phyloP scores from a whole-genome alignment of 202 grass and related monocot species.

The Carex arenaria region DNA sequence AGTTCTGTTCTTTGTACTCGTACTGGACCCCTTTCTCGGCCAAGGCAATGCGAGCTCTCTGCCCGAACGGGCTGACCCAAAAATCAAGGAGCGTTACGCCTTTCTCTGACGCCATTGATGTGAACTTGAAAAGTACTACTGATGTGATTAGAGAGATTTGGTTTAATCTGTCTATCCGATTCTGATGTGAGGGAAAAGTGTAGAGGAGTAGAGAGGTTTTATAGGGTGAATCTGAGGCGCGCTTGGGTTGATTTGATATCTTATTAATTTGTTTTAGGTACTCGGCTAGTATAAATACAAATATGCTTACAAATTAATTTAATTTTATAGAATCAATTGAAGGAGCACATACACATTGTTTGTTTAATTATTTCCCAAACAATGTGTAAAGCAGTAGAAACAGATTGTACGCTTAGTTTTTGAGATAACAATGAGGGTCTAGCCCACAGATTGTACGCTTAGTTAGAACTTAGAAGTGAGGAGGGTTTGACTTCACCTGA shows the following conservation, averaged over 20 bases:
- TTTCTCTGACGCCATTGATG: neutral
- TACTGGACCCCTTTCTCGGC: constrained; percentile 38
- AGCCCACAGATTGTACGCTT: neutral
- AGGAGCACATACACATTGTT: neutral
- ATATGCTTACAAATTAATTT: neutral
- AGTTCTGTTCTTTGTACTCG: constrained; percentile 50
- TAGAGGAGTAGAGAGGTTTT: neutral
- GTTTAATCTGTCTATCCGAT: neutral
- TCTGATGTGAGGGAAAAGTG: neutral
- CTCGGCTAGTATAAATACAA: neutral
- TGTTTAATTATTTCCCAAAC: neutral
- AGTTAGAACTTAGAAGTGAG: neutral
- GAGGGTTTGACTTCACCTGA: neutral
- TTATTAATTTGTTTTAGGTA: neutral
- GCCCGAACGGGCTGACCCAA: constrained; percentile 49
- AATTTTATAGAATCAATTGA: neutral
- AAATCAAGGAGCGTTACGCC: constrained; percentile 32
- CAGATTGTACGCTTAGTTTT: neutral
- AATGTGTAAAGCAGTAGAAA: neutral
- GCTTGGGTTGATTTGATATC: neutral
- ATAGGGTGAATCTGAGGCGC: neutral
- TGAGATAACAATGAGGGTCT: too few relatives aligned
- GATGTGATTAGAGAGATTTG: neutral
- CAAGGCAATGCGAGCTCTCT: constrained; percentile 40
- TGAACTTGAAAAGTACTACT: neutral